Base-by-base conservation (phyloP, 768 basidiomycete genomes). In the Lentinus brumalis region DNA sequence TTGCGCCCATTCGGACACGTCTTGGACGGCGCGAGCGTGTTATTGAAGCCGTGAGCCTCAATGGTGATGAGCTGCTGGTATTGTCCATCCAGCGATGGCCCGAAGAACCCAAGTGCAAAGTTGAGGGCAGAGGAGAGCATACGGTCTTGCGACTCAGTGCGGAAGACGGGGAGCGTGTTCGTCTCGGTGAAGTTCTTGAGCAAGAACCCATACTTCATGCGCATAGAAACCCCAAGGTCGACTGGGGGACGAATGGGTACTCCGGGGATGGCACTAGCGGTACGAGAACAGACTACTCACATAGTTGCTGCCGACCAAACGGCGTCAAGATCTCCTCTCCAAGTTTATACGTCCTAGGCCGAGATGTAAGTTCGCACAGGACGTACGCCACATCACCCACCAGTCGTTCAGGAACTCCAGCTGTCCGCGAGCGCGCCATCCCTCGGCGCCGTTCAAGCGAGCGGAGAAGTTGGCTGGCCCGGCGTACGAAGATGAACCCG, bases 51-150 rank as follows among this genome's bases (percentile, higher is more conserved):
- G 2, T 67, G 57, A 30, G 66, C 71, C 61, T 83, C 81, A 44
- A 83, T 76, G 54, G 75, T 78, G 56, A 83, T 78, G 40, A 77
- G 74, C 60, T 83, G 77, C 60, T 82, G 77, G 66, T 80, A 83
- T 59, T 80, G 41, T n/a, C 53, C 42, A 9, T 55, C 53, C 11
- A 55, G 53, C 50, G 79, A 62, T 12, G 59, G 65, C 14, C 77
- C 78, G 53, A 78, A 78, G 73, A 80, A 79, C 26, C 81, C 81
- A 10, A 79, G 76, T 0, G 81, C 81, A 66, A 83, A 83, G 66
- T 83, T 80, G 53, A 80, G 74, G 15, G 73, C 74, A 38, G 72
- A 74, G 38, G 69, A 66, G 5, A 72, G 50, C 73, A 75, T 75
- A 21, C 74, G 69, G 18, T 69, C 75, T 71, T 80, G 72, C 6